Evolutionary conservation across 2,329 filamentous ascomycete genomes (phyloP), one percentile per base, ranked within the genome.

Genomic region (Aschersonia sp.): DNA sequence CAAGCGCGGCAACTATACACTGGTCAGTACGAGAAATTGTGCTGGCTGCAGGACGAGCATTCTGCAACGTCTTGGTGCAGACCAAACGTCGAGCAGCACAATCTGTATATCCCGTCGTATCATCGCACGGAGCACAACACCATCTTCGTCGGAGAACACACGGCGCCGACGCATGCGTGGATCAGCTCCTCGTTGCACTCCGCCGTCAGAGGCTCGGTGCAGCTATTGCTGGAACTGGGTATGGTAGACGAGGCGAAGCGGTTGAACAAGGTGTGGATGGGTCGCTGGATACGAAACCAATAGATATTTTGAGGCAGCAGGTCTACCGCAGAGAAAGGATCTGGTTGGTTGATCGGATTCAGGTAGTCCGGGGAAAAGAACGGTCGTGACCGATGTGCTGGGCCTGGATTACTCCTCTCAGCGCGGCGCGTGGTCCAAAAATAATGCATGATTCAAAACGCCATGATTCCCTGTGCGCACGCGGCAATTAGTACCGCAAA

Each of bases 91-190:
- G 70, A 70, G 0, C 76, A 79, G 56, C 76, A 81, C 52, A 67
- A 79, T 32, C 54, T 81, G 5, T 81, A 76, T 49, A 59, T 81
- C 2, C 76, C 78, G 0, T 73, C 76, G 0, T 81, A 77, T 53
- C 79, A 75, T 52, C 66, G 74, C 51, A 81, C 77, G 0, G 76
- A 81, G 61, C 70, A 70, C 32, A 59, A 62, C 11, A 62, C 59
- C 0, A 52, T 62, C 0, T 62, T 61, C 3, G 56, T 61, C 0
- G 59, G 61, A 4, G 59, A 62, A 35, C 53, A 55, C 0, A 57
- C 75, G 0, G 71, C 66, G 32, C 78, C 75, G 55, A 79, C 77
- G 1, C 76, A 79, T 56, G 74, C 74, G 0, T 78, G 74, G 73
- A 74, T 59, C 4, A 50, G 48, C 48, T 50, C 37, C 12, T 41